Percentiles rank a stretch among this genome's conserved stretches.
phyloP scores from a whole-genome alignment of 106 monocot genomes.

The Dioscorea dumetorum region DNA sequence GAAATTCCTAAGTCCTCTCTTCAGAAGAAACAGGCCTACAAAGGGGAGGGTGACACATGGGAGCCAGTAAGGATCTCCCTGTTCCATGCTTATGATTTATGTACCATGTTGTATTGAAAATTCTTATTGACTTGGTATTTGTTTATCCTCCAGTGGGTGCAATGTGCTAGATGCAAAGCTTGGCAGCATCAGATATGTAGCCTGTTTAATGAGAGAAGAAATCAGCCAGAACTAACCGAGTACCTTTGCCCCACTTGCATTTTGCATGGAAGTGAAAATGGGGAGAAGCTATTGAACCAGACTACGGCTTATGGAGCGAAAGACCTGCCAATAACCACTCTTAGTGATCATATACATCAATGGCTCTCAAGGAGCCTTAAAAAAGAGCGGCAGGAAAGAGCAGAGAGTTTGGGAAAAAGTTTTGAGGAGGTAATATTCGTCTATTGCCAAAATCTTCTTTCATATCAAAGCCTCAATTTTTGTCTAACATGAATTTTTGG shows the following conservation, averaged over 20 bases:
- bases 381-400: conserved; percentile 61
- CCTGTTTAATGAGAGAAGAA: conserved; percentile 60
- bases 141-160: conserved; percentile 53
- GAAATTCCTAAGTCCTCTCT: conserved; percentile 38
- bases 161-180: conserved; percentile 62
- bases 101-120: neutral
- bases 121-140: neutral
- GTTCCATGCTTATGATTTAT: neutral
- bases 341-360: conserved; percentile 67
- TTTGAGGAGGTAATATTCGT: conserved; percentile 41
- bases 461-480: neutral
- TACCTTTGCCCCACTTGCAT: conserved; percentile 66
- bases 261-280: conserved; percentile 36
- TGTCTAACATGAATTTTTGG: neutral
- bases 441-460: neutral
- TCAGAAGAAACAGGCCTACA: conserved; percentile 34
- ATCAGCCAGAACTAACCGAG: conserved; percentile 27
- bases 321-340: conserved; percentile 51
- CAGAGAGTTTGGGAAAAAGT: conserved; percentile 26
- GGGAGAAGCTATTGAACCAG: conserved; percentile 20
- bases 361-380: conserved; percentile 42
- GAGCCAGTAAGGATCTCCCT: conserved; percentile 38
- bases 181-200: conserved; percentile 86
- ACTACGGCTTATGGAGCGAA: conserved; percentile 33
- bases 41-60: conserved; percentile 18